Base-by-base conservation (phyloP, 2,329 filamentous ascomycete species). In the Grosmannia huntii region DNA sequence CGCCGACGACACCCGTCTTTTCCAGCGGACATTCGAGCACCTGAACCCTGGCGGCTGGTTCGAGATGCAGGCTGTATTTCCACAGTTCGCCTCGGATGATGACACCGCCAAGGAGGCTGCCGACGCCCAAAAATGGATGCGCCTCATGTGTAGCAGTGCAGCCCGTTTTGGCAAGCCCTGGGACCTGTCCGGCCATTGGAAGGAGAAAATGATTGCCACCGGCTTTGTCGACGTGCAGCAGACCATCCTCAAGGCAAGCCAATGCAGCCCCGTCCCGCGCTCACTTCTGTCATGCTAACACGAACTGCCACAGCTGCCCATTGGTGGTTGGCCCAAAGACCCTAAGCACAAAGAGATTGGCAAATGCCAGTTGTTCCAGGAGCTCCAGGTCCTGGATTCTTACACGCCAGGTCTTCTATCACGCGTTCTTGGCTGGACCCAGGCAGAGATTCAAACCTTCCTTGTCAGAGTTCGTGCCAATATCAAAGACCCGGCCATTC, bases 191-290 rank as follows among this genome's bases (percentile, higher is more conserved):
- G 19, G 21, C 19, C 21, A 12, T 5, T 57, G 25, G 36, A 21
- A 31, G 31, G 36, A 57, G 25, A 31, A 46, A 7, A 5, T 80
- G 60, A 63, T 67, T 27, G 73, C 74, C 16, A 75, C 73, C 0
- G 79, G 79, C 1, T 81, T 82, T 62, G 67, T 71, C 56, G 70
- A 80, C 62, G 73, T 82, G 0, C 64, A 66, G 0, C 71, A 79
- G 62, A 65, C 69, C 4, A 63, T 73, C 21, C 74, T 68, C 64
- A 57, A 56, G 41, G 54, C 41, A 21, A 46, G 53, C 21, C 9
- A 4, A 16, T n/a, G n/a, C 21, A 4, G 12, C 28, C 28, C 28
- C 28, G 2, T 28, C 28, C 28, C 2, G 28, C 7, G 28, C 28
- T 4, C 7, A 28, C 28, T 7, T 28, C 7, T 5, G 28, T 4